phyloP scores from a whole-genome alignment of 2,329 filamentous ascomycete species.

The Pseudogymnoascus sp. region DNA sequence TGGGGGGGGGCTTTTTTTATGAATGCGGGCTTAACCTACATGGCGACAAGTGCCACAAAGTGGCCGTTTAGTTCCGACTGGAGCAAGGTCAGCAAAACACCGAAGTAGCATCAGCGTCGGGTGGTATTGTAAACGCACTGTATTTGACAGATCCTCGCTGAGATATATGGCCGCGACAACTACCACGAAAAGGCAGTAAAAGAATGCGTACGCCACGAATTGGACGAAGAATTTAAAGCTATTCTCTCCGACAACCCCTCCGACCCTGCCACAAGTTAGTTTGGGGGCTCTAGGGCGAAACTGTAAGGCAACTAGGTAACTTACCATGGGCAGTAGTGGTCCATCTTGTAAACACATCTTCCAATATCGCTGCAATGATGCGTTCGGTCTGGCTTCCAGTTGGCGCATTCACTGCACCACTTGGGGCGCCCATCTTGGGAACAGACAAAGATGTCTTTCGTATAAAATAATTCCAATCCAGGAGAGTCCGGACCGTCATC shows the following conservation, averaged over 20 bases:
- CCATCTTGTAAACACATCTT: slow-evolving; percentile 82
- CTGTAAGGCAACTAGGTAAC: slow-evolving; percentile 10
- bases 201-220: slow-evolving; percentile 65
- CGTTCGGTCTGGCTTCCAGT: slow-evolving; percentile 80
- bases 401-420: slow-evolving; percentile 77
- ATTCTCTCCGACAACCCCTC: slow-evolving; percentile 80
- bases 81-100: not conserved
- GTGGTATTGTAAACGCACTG: not conserved
- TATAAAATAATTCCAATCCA: slow-evolving; percentile 70
- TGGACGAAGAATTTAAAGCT: slow-evolving; percentile 91
- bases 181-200: slow-evolving; percentile 60
- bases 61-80: slow-evolving; percentile 42
- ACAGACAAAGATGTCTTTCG: slow-evolving; percentile 75
- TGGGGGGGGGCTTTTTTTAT: not conserved
- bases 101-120: not conserved
- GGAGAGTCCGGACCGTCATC: slow-evolving; percentile 49
- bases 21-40: slow-evolving; percentile 37
- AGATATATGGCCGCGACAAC: slow-evolving; percentile 58
- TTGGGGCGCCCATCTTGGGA: slow-evolving; percentile 74
- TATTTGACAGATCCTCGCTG: slow-evolving; percentile 33
- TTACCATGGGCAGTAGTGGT: slow-evolving; percentile 85
- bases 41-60: slow-evolving; percentile 57
- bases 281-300: not conserved
- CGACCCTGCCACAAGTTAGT: slow-evolving; percentile 52
- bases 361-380: slow-evolving; percentile 80